A percentile compares a stretch with the other conserved stretches of the same genome.
phyloP scores from a whole-genome alignment of 2,329 filamentous ascomycete species.

The Colletotrichum sojae region DNA sequence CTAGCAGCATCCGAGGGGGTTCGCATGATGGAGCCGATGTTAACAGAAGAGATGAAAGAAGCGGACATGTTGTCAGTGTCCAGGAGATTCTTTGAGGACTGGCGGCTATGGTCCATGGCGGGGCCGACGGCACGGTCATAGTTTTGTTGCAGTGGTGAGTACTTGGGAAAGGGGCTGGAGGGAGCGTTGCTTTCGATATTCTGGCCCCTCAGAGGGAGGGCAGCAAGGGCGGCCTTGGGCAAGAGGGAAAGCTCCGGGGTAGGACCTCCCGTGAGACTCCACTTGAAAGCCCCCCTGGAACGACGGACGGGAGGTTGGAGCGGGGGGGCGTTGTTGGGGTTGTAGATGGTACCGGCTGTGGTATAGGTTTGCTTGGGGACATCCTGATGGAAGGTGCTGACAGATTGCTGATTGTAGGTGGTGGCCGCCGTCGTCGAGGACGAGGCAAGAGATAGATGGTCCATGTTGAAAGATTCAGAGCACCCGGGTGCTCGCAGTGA shows the following conservation, averaged over 20 bases:
- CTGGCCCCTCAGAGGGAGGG: conserved; percentile 51
- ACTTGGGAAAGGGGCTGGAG: conserved; percentile 50
- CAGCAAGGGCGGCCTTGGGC: conserved; percentile 53
- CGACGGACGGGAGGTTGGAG: conserved; percentile 67
- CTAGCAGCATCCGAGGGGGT: conserved; percentile 43
- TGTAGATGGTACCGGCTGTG: conserved; percentile 70
- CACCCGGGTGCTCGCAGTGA: conserved; percentile 20
- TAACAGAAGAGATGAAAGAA: conserved; percentile 47
- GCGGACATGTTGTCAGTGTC: conserved; percentile 40
- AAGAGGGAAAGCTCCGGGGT: conserved; percentile 52
- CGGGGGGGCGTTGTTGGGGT: conserved; percentile 60
- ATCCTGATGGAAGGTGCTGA: conserved; percentile 37
- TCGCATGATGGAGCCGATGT: conserved; percentile 42
- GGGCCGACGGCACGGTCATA: conserved; percentile 66
- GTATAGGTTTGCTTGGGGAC: conserved; percentile 61
- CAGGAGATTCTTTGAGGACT: background rate
- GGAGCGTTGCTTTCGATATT: conserved; percentile 42
- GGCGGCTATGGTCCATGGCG: conserved; percentile 25
- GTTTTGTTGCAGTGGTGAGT: conserved; percentile 69
- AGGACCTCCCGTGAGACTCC: conserved; percentile 48
- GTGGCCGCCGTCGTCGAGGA: conserved; percentile 18
- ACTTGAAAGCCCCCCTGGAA: conserved; percentile 60
- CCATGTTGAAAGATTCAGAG: conserved; percentile 48
- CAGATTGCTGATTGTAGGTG: conserved; percentile 28
- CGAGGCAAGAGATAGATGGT: conserved; percentile 46